Conservation (phyloP, 2,329 filamentous ascomycete genomes). For the Colletotrichum cereale region DNA sequence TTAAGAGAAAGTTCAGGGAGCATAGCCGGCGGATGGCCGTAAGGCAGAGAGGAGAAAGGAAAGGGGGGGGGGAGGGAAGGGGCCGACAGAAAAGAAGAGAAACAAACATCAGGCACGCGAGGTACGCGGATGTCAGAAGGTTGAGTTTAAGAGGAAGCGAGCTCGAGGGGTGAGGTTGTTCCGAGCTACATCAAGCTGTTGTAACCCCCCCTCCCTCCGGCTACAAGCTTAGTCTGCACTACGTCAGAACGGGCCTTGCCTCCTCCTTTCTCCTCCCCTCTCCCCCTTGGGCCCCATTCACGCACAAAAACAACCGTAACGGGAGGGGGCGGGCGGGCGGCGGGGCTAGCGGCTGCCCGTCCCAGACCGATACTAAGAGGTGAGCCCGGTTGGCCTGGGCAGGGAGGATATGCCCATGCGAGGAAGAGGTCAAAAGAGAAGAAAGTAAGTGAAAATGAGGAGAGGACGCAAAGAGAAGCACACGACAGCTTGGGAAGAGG, state of each 20-base stretch:
- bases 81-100: neutral
- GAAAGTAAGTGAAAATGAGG: neutral
- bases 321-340: neutral
- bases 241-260: constrained; percentile 26
- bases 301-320: neutral
- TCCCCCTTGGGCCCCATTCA: constrained; percentile 10
- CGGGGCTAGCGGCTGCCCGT: neutral
- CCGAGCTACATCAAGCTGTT: constrained; percentile 6
- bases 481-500: neutral
- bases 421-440: neutral
- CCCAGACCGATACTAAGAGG: neutral
- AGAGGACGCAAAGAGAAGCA: neutral
- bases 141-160: neutral
- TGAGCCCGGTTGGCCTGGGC: neutral
- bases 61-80: neutral
- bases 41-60: neutral
- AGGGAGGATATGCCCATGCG: neutral
- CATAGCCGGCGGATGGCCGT: neutral
- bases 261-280: constrained; percentile 2
- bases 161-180: neutral
- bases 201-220: neutral
- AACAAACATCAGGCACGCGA: neutral
- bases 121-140: neutral
- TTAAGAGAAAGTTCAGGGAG: no score
- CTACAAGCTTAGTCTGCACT: constrained; percentile 23